A percentile compares a stretch with the other conserved stretches of the same genome.
phyloP scores from a whole-genome alignment of 306 rosid genomes.

The Fragaria vesca region DNA sequence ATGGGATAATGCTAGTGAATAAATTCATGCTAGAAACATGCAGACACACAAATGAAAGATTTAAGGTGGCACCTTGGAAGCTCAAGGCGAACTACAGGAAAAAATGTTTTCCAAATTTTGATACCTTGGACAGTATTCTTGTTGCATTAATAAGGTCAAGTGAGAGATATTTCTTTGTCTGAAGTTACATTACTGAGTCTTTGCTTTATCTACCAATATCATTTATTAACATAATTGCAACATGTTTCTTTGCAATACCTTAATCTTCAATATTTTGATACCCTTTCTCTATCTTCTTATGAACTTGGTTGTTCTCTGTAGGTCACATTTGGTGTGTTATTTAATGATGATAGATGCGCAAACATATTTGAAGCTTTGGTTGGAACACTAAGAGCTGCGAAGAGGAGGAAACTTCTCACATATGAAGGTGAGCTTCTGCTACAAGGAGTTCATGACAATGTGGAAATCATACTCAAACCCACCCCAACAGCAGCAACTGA shows the following conservation, averaged over 20 bases:
- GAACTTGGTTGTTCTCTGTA: conserved; percentile 17
- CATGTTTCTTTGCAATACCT: background rate
- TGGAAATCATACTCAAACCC: conserved; percentile 75
- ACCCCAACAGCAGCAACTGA: conserved; percentile 22
- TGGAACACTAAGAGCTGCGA: conserved; percentile 90
- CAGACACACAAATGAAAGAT: background rate
- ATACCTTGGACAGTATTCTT: background rate
- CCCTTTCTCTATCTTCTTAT: background rate
- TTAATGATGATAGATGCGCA: conserved; percentile 81
- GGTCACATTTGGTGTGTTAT: conserved; percentile 88
- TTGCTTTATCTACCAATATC: background rate
- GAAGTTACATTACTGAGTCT: background rate
- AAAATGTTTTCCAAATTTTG: background rate
- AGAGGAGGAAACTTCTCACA: conserved; percentile 61
- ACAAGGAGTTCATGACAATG: conserved; percentile 96
- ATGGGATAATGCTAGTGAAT: no score
- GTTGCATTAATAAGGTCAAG: background rate
- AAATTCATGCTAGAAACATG: background rate
- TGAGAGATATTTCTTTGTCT: background rate
- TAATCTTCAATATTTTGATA: background rate
- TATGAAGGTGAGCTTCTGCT: conserved; percentile 86
- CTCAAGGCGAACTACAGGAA: background rate
- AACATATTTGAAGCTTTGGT: conserved; percentile 92
- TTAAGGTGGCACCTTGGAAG: background rate
- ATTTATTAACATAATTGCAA: background rate